Conservation (phyloP, 2,329 filamentous ascomycete species). For the Cordyceps pruinosa region DNA sequence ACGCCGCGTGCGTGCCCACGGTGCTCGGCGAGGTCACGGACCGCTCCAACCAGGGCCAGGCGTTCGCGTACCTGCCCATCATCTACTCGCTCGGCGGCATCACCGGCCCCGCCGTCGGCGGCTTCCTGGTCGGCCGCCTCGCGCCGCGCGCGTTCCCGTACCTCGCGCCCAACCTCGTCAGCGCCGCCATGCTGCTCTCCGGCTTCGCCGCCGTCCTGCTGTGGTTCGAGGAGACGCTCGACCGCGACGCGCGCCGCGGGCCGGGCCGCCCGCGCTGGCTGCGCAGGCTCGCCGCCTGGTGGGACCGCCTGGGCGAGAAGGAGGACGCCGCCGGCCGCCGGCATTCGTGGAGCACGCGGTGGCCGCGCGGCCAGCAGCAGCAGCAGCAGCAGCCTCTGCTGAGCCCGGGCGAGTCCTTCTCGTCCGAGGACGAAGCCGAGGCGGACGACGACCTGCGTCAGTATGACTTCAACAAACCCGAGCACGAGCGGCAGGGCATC, state of each 20-base stretch:
- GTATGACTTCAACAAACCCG: constrained; percentile 21
- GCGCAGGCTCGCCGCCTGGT: constrained; percentile 23
- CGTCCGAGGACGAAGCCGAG: constrained; percentile 21
- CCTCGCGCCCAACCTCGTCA: constrained; percentile 73
- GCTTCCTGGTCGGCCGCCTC: constrained; percentile 65
- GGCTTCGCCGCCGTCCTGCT: constrained; percentile 69
- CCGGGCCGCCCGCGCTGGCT: constrained; percentile 30
- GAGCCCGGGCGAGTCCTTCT: constrained; percentile 17
- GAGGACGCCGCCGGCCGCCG: constrained; percentile 17
- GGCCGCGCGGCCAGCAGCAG: constrained; percentile 26
- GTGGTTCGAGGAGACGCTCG: constrained; percentile 75
- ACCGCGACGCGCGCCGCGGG: constrained; percentile 23
- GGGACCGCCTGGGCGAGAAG: constrained; percentile 7
- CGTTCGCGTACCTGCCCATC: constrained; percentile 90
- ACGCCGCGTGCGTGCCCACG: constrained; percentile 88
- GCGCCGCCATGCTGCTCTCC: constrained; percentile 62
- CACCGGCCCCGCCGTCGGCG: constrained; percentile 85
- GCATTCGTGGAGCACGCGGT: constrained; percentile 32
- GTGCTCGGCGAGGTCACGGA: constrained; percentile 94
- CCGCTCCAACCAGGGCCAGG: constrained; percentile 84
- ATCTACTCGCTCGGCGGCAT: constrained; percentile 95
- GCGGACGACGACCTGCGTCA: constrained; percentile 14
- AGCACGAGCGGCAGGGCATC: constrained; percentile 30
- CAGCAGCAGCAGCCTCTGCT: constrained; percentile 25
- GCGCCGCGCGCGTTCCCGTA: constrained; percentile 65